These are phyloP conservation scores for Septoria linicola DNA, from an alignment of 2,329 filamentous ascomycete genomes.

Conservation along the genomic window DNA sequence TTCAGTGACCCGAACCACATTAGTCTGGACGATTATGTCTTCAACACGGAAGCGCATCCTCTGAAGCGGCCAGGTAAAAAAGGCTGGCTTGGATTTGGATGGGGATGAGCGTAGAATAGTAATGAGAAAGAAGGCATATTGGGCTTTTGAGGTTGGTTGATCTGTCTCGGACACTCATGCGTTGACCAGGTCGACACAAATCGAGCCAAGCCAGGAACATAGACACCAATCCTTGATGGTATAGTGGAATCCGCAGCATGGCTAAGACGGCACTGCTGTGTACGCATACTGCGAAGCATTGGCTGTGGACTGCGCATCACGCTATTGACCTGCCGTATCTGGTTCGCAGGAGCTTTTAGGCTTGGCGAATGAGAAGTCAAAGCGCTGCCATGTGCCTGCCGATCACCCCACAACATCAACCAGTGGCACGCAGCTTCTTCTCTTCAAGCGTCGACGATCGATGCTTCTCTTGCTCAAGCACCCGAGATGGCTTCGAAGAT, in stretches of 20 bases:
- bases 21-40: constrained; percentile 56
- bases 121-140: too few species aligned
- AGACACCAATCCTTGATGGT: too few species aligned
- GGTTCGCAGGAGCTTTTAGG: background rate
- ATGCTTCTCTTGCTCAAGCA: constrained; percentile 12
- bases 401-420: constrained; percentile 17
- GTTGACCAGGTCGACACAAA: too few species aligned
- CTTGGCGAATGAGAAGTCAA: constrained; percentile 17
- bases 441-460: constrained; percentile 14
- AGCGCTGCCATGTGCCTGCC: constrained; percentile 16
- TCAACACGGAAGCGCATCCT: constrained; percentile 50
- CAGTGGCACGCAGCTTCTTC: constrained; percentile 11
- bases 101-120: background rate
- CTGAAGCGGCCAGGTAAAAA: constrained; percentile 29
- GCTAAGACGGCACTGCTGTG: background rate
- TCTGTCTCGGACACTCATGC: too few species aligned
- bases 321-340: constrained; percentile 6
- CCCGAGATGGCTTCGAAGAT: background rate
- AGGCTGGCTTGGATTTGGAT: constrained; percentile 10
- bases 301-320: background rate
- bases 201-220: too few species aligned
- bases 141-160: too few species aligned
- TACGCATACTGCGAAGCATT: background rate
- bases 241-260: background rate
- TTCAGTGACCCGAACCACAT: constrained; percentile 59